Conservation (phyloP, 352 stramenopile genomes). For the Plasmopara muralis region DNA sequence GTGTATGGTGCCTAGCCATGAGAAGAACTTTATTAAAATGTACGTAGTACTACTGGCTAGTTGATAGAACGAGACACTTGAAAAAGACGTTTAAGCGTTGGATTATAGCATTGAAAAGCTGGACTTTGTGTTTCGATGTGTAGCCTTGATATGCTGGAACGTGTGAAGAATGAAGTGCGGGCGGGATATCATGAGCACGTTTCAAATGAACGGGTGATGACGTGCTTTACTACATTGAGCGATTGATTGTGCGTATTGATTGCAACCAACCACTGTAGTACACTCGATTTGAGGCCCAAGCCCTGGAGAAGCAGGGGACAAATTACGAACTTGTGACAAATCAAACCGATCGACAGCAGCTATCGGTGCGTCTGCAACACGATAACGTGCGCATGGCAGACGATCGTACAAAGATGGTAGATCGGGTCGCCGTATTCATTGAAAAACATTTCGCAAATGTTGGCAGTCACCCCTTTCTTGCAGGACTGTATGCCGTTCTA, state of each 20-base stretch:
- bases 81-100: no score
- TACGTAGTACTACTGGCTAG: slow-evolving; percentile 12
- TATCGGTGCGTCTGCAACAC: slow-evolving; percentile 37
- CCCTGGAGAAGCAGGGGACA: slow-evolving; percentile 38
- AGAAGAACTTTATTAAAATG: slow-evolving; percentile 33
- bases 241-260: not conserved
- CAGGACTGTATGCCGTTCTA: slow-evolving; percentile 43
- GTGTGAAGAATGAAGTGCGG: slow-evolving; percentile 61
- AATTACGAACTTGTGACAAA: slow-evolving; percentile 42
- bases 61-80: no score
- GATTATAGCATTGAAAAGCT: no score
- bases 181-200: slow-evolving; percentile 45
- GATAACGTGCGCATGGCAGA: slow-evolving; percentile 35
- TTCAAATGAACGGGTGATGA: slow-evolving; percentile 32
- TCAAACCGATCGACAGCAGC: slow-evolving; percentile 18
- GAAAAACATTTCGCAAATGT: slow-evolving; percentile 39
- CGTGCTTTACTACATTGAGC: not conserved
- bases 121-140: not conserved
- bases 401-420: slow-evolving; percentile 32
- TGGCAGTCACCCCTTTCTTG: slow-evolving; percentile 64
- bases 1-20: slow-evolving; percentile 33
- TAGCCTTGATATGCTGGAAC: slow-evolving; percentile 52
- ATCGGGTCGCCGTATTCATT: slow-evolving; percentile 40
- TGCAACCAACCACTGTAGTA: slow-evolving; percentile 30
- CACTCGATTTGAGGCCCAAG: slow-evolving; percentile 37